phyloP scores from a whole-genome alignment of 441 rosid species.

The Aleurites moluccanus region DNA sequence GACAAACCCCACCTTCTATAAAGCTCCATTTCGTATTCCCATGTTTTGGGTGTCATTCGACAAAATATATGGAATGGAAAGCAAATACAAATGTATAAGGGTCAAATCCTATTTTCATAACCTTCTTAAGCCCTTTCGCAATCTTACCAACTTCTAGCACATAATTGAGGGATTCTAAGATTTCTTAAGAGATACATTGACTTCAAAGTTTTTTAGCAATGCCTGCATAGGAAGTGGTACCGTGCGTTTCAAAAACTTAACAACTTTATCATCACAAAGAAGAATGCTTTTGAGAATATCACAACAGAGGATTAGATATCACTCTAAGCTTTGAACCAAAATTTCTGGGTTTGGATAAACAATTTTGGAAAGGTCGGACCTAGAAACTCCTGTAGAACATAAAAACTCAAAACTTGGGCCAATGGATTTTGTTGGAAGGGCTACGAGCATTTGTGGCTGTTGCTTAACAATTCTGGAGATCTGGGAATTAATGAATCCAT shows the following conservation, averaged over 20 bases:
- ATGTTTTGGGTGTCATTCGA: slow-evolving; percentile 4
- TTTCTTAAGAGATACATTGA: too few relatives aligned
- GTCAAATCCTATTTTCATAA: slow-evolving; percentile 28
- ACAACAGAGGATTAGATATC: slow-evolving; percentile 27
- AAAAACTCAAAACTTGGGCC: slow-evolving; percentile 39
- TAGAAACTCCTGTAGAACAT: slow-evolving; percentile 32
- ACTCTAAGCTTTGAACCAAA: slow-evolving; percentile 28
- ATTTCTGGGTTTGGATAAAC: slow-evolving; percentile 16
- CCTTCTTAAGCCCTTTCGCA: too few relatives aligned
- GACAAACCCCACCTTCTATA: slow-evolving; percentile 36
- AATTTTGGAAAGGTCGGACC: slow-evolving; percentile 22
- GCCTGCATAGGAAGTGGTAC: too few relatives aligned
- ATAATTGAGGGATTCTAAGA: too few relatives aligned
- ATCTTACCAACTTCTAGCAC: too few relatives aligned
- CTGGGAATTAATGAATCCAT: slow-evolving; percentile 32
- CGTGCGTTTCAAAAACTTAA: background rate
- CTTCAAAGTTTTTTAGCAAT: too few relatives aligned
- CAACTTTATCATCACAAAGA: slow-evolving; percentile 20
- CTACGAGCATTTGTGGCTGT: slow-evolving; percentile 24
- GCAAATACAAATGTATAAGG: background rate
- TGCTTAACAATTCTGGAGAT: slow-evolving; percentile 20
- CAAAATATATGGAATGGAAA: too few relatives aligned
- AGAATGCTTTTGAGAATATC: slow-evolving; percentile 15
- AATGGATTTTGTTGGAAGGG: slow-evolving; percentile 18
- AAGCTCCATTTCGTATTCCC: slow-evolving; percentile 2